These are phyloP conservation scores for Metschnikowia similis DNA, from an alignment of 805 yeast species.

Conservation along the genomic window DNA sequence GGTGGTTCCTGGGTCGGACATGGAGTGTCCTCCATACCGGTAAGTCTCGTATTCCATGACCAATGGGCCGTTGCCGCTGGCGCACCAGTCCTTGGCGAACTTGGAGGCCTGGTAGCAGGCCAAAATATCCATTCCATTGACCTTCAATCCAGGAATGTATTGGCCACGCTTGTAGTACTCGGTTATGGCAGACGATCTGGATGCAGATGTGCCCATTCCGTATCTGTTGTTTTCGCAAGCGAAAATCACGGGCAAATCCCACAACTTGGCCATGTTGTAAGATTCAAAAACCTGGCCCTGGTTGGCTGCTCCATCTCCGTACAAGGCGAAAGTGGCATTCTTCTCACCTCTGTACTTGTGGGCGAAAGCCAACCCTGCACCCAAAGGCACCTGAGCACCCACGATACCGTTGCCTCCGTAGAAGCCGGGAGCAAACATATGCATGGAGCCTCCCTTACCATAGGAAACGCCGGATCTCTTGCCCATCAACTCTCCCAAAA, in stretches of 20 bases:
- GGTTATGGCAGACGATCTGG: constrained; percentile 94
- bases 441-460: constrained; percentile 99
- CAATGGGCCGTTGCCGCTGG: constrained; percentile 91
- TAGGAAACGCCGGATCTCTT: constrained; percentile 89
- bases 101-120: constrained; percentile 95
- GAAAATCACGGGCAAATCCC: constrained; percentile 92
- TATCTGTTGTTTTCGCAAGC: constrained; percentile 99
- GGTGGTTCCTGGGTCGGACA: constrained; percentile 99
- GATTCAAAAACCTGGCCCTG: constrained; percentile 99
- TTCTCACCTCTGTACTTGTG: constrained; percentile 85
- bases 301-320: constrained; percentile 99
- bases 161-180: constrained; percentile 99
- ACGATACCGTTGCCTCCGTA: constrained; percentile 99
- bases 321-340: constrained; percentile 79
- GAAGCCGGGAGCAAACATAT: constrained; percentile 92
- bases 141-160: constrained; percentile 97
- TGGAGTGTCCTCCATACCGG: constrained; percentile 99
- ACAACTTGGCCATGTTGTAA: constrained; percentile 97
- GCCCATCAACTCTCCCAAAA: constrained; percentile 96
- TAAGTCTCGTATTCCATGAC: constrained; percentile 97
- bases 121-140: constrained; percentile 97
- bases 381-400: constrained; percentile 98
- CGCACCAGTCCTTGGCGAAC: constrained; percentile 95
- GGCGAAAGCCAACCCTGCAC: constrained; percentile 97
- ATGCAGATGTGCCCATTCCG: constrained; percentile 99